Evolutionary conservation across 139 green algal species (phyloP).

Genomic region (Tetradesmus lagerheimii): DNA sequence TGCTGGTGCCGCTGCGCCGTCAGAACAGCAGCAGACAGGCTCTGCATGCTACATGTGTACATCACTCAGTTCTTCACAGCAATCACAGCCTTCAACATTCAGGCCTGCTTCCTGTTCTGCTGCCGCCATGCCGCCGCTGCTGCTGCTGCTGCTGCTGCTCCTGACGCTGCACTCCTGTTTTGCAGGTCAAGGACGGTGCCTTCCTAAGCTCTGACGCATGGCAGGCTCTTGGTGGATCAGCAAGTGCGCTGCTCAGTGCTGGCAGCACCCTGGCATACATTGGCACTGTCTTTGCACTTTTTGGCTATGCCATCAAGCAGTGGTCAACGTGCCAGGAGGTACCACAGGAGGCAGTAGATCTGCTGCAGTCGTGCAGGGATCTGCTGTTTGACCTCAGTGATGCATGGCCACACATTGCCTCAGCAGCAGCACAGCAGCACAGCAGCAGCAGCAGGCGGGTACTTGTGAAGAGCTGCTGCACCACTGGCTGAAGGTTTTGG

Average conservation of each 20-base stretch:
- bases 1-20: no score
- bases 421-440: background rate
- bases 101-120: no score
- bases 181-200: background rate
- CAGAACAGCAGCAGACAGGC: no score
- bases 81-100: no score
- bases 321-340: conserved; percentile 1
- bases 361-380: conserved; percentile 5
- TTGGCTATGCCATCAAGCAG: conserved; percentile 12
- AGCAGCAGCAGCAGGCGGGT: background rate
- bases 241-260: background rate
- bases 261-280: background rate
- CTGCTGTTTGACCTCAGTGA: background rate
- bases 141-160: background rate
- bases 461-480: no score
- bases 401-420: background rate
- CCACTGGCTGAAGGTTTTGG: no score
- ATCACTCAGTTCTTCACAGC: no score
- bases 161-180: background rate
- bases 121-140: no score
- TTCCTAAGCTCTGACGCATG: background rate
- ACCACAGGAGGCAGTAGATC: background rate
- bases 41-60: no score
- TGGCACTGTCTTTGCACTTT: background rate
- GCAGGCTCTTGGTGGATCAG: background rate